Percentiles rank a stretch among this genome's conserved stretches.
Evolutionary conservation across 2,329 filamentous ascomycete species (phyloP).

Genomic region (Daldinia eschscholtzii): DNA sequence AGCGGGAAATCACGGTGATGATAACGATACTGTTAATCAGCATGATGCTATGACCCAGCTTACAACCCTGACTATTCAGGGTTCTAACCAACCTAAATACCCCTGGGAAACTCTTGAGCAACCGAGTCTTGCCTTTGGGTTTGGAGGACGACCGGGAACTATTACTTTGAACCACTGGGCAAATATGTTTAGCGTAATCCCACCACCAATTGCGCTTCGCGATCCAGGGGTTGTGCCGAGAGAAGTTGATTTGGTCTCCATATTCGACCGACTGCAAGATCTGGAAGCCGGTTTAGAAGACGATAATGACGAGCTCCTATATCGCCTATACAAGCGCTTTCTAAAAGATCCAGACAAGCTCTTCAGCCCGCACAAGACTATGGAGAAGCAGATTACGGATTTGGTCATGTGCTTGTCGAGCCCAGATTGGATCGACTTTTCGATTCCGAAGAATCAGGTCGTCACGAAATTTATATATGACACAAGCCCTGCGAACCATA

Average conservation of each 20-base stretch:
- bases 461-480: constrained; percentile 79
- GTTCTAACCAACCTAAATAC: constrained; percentile 55
- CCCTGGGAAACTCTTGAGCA: constrained; percentile 82
- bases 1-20: constrained; percentile 58
- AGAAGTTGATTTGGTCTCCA: constrained; percentile 68
- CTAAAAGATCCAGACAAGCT: constrained; percentile 75
- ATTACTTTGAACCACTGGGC: constrained; percentile 79
- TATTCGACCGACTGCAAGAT: constrained; percentile 71
- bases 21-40: constrained; percentile 60
- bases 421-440: constrained; percentile 81
- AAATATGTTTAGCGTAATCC: constrained; percentile 67
- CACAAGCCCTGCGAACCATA: constrained; percentile 65
- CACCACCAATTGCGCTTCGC: constrained; percentile 68
- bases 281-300: constrained; percentile 66
- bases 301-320: constrained; percentile 66
- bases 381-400: constrained; percentile 80
- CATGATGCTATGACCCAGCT: constrained; percentile 70
- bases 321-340: constrained; percentile 75
- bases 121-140: constrained; percentile 77
- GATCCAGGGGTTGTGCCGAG: constrained; percentile 71
- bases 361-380: constrained; percentile 70
- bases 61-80: constrained; percentile 66
- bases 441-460: constrained; percentile 76
- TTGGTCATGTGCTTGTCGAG: constrained; percentile 76
- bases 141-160: constrained; percentile 75